phyloP scores from a whole-genome alignment of 345 rosid species.

The Combretum micranthum region DNA sequence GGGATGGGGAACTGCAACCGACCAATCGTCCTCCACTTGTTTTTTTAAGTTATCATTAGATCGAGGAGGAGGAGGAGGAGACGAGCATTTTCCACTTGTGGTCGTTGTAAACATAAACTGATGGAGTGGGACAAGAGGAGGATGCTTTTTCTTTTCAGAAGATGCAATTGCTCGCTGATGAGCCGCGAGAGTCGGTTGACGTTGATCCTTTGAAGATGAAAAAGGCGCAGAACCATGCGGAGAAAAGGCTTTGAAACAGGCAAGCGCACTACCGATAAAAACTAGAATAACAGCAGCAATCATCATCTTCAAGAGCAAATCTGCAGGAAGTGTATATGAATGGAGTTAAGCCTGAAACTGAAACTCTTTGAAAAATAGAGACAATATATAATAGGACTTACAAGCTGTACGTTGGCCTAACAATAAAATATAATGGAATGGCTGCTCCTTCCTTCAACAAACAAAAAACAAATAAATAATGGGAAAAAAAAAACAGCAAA shows the following conservation, averaged over 20 bases:
- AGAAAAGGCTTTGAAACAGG: constrained; percentile 56
- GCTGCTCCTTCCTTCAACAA: too few relatives aligned
- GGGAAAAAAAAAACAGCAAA: too few relatives aligned
- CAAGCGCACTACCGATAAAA: constrained; percentile 53
- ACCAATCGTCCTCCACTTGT: constrained; percentile 39
- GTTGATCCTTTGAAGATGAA: constrained; percentile 44
- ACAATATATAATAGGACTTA: too few relatives aligned
- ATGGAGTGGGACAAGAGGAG: constrained; percentile 72
- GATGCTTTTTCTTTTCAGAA: constrained; percentile 40
- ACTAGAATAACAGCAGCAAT: constrained; percentile 40
- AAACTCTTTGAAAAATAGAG: too few relatives aligned
- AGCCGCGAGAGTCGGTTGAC: constrained; percentile 39
- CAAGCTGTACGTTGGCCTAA: too few relatives aligned
- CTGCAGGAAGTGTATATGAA: constrained; percentile 21
- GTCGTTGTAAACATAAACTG: too few relatives aligned
- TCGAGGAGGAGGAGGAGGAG: constrained; percentile 33
- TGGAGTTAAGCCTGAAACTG: too few relatives aligned
- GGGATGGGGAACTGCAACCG: constrained; percentile 48
- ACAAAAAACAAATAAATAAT: too few relatives aligned
- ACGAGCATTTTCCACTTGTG: constrained; percentile 44
- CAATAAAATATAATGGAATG: too few relatives aligned
- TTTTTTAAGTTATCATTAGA: constrained; percentile 46
- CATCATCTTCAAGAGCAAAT: constrained; percentile 42
- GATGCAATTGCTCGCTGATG: constrained; percentile 70
- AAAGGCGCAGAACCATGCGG: constrained; percentile 35